Base-by-base conservation (phyloP, 345 rosid species). In the Brassica juncea region DNA sequence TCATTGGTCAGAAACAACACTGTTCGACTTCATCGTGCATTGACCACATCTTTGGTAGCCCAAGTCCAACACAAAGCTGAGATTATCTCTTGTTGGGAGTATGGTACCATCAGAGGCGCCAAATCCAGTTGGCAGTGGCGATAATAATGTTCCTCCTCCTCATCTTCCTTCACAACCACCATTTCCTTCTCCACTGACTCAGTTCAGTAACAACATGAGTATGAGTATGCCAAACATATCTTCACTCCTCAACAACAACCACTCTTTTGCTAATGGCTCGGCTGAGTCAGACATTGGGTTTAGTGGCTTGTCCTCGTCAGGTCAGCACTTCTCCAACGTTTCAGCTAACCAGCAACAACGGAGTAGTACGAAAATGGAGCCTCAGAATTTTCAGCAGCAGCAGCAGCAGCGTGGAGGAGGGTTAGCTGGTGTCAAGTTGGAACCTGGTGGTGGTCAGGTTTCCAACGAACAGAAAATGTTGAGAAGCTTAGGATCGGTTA, bases 31-130 rank as follows among this genome's bases (percentile, higher is more conserved):
- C 62, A 58, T 59, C 47, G 77, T 78, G 80, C 85, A 71, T 84
- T 69, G 72, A 84, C 77, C 87, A 86, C 74, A 71, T 71, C 75
- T 80, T 70, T 80, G 78, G 80, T 28, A 28, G 31, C 3, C 31
- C 31, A 28, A 28, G 31, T 74, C 76, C 81, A 73, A 74, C 66
- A 72, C 66, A 78, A 79, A 78, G 86, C 67, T 89, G 84, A 86
- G 49, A 37, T 58, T 44, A 44, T 44, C 52, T 44, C 30, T 58
- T 59, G 63, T 25, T 57, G 27, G 63, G 78, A 87, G 78, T 69
- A 95, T 95, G 99, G 88, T 90, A 64, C 95, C 91, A 37, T 86
- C 98, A 47, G 99, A 97, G 77, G 85, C 90, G 69, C 86, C 95
- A 32, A 85, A 89, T 71, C 94, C 97, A 10, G 84, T 88, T 68